Conservation (phyloP, 176 grass and related monocot genomes). For the Bonia amplexicaulis region DNA sequence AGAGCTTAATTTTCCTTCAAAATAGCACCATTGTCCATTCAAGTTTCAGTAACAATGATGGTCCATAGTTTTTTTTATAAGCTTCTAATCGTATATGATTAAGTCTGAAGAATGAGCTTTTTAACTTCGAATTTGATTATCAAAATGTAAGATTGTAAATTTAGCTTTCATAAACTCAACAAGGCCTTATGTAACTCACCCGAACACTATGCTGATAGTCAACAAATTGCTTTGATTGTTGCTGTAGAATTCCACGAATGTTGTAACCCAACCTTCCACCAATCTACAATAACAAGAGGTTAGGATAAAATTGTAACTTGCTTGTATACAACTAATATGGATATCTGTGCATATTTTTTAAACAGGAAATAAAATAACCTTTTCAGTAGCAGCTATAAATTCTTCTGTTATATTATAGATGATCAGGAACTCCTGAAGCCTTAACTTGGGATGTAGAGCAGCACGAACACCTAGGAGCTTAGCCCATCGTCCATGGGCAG, state of each 20-base stretch:
- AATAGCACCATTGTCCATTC: background rate
- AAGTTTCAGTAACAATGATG: background rate
- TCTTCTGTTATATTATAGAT: slow-evolving; percentile 96
- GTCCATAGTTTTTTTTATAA: background rate
- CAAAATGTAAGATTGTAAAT: background rate
- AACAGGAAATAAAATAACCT: slow-evolving; percentile 54
- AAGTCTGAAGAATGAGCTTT: background rate
- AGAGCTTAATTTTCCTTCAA: background rate
- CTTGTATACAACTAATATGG: background rate
- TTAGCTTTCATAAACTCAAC: background rate
- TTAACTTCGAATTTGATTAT: background rate
- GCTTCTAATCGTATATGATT: background rate
- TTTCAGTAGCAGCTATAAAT: slow-evolving; percentile 89
- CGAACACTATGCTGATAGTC: slow-evolving; percentile 91
- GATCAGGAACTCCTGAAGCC: slow-evolving; percentile 89
- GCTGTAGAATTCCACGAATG: slow-evolving; percentile 88
- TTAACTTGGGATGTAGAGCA: slow-evolving; percentile 88
- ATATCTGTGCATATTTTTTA: slow-evolving; percentile 8
- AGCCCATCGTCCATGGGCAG: slow-evolving; percentile 95
- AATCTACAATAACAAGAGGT: slow-evolving; percentile 48
- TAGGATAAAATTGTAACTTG: slow-evolving; percentile 10
- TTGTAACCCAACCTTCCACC: slow-evolving; percentile 98
- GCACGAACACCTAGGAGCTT: slow-evolving; percentile 97
- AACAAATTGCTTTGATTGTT: slow-evolving; percentile 95
- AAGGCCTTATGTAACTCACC: slow-evolving; percentile 43